Conservation (phyloP, 495 filamentous ascomycete species). For the Neurospora sp. region DNA sequence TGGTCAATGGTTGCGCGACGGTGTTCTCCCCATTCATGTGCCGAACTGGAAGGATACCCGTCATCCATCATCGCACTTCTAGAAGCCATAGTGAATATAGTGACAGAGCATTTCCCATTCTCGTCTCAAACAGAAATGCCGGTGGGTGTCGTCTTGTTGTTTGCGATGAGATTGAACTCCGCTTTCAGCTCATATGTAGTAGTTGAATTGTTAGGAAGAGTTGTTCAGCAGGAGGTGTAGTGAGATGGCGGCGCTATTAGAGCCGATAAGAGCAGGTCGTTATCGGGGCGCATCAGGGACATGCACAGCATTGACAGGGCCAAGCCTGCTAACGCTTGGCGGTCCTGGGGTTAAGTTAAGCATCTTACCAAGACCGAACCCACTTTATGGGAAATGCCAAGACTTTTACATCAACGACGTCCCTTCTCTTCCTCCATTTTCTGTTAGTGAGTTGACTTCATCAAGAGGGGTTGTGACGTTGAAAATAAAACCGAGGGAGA, state of each 20-base stretch:
- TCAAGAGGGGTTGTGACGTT: not conserved
- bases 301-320: not conserved
- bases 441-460: not conserved
- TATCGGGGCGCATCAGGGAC: not conserved
- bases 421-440: not conserved
- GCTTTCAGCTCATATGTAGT: not conserved
- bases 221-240: not conserved
- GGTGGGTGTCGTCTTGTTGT: not conserved
- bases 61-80: slow-evolving; percentile 12
- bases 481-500: not conserved
- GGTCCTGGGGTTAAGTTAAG: not conserved
- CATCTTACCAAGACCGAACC: not conserved
- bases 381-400: not conserved
- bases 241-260: not conserved
- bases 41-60: slow-evolving; percentile 9
- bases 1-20: slow-evolving; percentile 18
- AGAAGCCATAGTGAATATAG: slow-evolving; percentile 7
- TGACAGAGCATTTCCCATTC: slow-evolving; percentile 11
- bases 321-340: not conserved
- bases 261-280: not conserved
- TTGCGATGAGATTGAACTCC: not conserved
- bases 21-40: slow-evolving; percentile 7
- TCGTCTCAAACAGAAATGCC: not conserved
- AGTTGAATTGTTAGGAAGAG: not conserved
- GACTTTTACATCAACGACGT: not conserved